Conservation (phyloP, 1,284 basidiomycete species). For the Sparassis latifolia region DNA sequence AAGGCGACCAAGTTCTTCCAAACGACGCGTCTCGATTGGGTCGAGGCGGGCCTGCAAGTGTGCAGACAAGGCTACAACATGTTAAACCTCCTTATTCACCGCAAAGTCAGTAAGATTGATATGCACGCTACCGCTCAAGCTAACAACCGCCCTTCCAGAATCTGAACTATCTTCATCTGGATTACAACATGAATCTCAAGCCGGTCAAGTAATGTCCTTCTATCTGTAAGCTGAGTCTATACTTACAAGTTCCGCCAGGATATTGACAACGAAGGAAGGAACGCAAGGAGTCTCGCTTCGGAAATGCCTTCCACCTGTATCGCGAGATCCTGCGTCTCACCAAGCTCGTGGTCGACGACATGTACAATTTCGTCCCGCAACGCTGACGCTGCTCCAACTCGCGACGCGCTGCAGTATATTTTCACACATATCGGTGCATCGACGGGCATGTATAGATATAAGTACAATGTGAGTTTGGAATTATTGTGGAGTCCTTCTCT, state of each 20-base stretch:
- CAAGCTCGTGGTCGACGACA: slow-evolving; percentile 97
- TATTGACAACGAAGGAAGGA: slow-evolving; percentile 99
- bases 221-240: background rate
- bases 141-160: slow-evolving; percentile 48
- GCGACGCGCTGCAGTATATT: slow-evolving; percentile 99
- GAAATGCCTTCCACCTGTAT: slow-evolving; percentile 98
- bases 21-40: slow-evolving; percentile 96
- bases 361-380: slow-evolving; percentile 97
- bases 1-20: slow-evolving; percentile 99
- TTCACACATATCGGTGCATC: slow-evolving; percentile 97
- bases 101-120: slow-evolving; percentile 60
- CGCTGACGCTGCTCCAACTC: slow-evolving; percentile 97
- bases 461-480: slow-evolving; percentile 87
- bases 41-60: slow-evolving; percentile 97
- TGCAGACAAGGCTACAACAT: slow-evolving; percentile 99
- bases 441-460: slow-evolving; percentile 99
- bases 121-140: background rate
- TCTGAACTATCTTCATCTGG: slow-evolving; percentile 90
- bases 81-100: slow-evolving; percentile 97
- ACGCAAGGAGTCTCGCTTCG: slow-evolving; percentile 98
- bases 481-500: background rate
- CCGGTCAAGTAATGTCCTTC: slow-evolving; percentile 73
- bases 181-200: slow-evolving; percentile 95
- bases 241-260: slow-evolving; percentile 42
- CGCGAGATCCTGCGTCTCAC: slow-evolving; percentile 97